These are phyloP conservation scores for Musa schizocarpa DNA, from an alignment of 176 grass and related monocot species.

Conservation along the genomic window DNA sequence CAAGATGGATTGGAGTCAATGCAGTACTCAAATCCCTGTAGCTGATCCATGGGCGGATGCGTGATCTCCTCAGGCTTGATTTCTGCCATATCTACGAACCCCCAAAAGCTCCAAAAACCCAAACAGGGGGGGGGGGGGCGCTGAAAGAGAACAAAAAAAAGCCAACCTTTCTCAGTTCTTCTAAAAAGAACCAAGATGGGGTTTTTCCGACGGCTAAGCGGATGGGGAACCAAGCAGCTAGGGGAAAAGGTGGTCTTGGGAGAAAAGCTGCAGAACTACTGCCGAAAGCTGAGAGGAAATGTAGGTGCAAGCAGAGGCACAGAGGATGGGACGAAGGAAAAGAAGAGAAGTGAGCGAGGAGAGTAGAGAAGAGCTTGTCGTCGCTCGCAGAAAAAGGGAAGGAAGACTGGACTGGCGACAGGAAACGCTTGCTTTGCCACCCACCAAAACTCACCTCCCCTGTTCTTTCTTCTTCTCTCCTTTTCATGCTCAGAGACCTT, in stretches of 20 bases:
- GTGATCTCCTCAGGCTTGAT: constrained; percentile 11
- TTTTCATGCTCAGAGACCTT: neutral
- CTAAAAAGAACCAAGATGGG: constrained; percentile 1
- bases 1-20: constrained; percentile 14
- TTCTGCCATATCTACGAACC: neutral
- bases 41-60: constrained; percentile 10
- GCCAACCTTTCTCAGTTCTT: neutral
- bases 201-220: neutral
- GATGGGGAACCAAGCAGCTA: neutral
- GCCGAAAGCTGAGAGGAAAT: neutral
- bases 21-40: constrained; percentile 15
- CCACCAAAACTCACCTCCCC: neutral
- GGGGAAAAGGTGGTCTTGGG: neutral
- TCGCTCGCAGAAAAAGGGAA: neutral
- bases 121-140: neutral
- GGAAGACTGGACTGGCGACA: neutral
- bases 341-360: neutral
- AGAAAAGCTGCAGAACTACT: neutral
- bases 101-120: neutral
- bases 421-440: neutral
- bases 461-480: neutral
- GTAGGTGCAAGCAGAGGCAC: neutral
- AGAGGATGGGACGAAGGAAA: neutral
- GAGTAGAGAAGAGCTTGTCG: neutral
- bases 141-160: neutral